Conservation (phyloP, 192 early-diverging fungal genomes). For the Backusella psychrophila region DNA sequence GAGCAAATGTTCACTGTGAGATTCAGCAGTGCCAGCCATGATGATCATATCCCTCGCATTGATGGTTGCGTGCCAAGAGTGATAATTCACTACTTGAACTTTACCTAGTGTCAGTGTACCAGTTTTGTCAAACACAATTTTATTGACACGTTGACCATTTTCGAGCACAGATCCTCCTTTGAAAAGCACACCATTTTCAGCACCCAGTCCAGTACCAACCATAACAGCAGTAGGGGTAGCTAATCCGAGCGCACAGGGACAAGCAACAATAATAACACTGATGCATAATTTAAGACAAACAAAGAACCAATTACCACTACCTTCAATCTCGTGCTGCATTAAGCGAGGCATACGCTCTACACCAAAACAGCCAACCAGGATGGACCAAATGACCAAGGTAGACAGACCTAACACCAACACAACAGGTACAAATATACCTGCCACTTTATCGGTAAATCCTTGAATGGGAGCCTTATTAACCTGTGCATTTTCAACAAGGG, state of each 20-base stretch:
- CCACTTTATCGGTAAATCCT: conserved; percentile 83
- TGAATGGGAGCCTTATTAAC: conserved; percentile 95
- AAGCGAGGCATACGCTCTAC: conserved; percentile 27
- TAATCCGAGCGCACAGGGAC: conserved; percentile 94
- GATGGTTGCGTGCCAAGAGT: not conserved
- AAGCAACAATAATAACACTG: conserved; percentile 93
- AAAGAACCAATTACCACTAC: conserved; percentile 66
- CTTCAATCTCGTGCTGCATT: conserved; percentile 41
- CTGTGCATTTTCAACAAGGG: conserved; percentile 90
- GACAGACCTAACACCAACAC: conserved; percentile 72
- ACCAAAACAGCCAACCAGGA: conserved; percentile 32
- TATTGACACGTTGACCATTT: conserved; percentile 73
- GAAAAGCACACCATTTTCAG: conserved; percentile 91
- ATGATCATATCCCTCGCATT: conserved; percentile 9
- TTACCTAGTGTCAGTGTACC: conserved; percentile 87
- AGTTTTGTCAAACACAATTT: conserved; percentile 96
- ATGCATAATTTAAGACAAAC: conserved; percentile 86
- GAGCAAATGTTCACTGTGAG: conserved; percentile 87
- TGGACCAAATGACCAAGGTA: conserved; percentile 79
- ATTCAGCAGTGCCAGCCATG: conserved; percentile 70
- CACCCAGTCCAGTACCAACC: conserved; percentile 97
- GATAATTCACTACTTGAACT: conserved; percentile 58
- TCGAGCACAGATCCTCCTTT: conserved; percentile 92
- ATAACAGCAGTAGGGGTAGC: conserved; percentile 97
- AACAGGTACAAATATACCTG: conserved; percentile 87